These are phyloP conservation scores for Xylaria sp. DNA, from an alignment of 495 filamentous ascomycete genomes.

Conservation along the genomic window DNA sequence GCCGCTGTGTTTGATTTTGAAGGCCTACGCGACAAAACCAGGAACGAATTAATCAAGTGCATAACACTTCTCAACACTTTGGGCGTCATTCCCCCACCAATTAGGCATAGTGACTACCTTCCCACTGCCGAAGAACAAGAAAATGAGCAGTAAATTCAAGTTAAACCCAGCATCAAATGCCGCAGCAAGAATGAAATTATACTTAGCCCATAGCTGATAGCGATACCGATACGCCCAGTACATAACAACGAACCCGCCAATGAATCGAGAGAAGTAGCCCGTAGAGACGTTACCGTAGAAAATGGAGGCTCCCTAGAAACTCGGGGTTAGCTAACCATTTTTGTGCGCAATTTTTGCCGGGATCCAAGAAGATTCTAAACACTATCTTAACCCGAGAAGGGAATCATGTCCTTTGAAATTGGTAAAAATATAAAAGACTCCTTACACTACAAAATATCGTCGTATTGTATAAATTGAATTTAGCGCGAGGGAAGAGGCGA, in stretches of 20 bases:
- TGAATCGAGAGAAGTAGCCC: slow-evolving; percentile 61
- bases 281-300: slow-evolving; percentile 61
- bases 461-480: slow-evolving; percentile 63
- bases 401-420: background rate
- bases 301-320: slow-evolving; percentile 39
- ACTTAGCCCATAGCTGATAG: slow-evolving; percentile 63
- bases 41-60: slow-evolving; percentile 27
- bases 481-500: slow-evolving; percentile 54
- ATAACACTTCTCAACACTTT: slow-evolving; percentile 48
- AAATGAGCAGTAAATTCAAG: slow-evolving; percentile 62
- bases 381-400: background rate
- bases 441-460: slow-evolving; percentile 58
- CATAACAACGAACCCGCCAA: slow-evolving; percentile 65
- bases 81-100: slow-evolving; percentile 63
- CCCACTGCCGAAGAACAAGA: slow-evolving; percentile 60
- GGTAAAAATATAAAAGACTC: background rate
- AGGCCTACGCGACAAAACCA: background rate
- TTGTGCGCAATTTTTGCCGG: background rate
- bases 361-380: background rate
- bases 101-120: slow-evolving; percentile 61
- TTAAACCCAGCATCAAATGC: slow-evolving; percentile 67
- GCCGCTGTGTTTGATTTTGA: background rate
- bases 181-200: slow-evolving; percentile 63
- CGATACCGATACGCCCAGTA: slow-evolving; percentile 58
- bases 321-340: background rate